A percentile compares a stretch with the other conserved stretches of the same genome.
Evolutionary conservation across 1,284 basidiomycete species (phyloP).

Genomic region (Albatrellus sp.): DNA sequence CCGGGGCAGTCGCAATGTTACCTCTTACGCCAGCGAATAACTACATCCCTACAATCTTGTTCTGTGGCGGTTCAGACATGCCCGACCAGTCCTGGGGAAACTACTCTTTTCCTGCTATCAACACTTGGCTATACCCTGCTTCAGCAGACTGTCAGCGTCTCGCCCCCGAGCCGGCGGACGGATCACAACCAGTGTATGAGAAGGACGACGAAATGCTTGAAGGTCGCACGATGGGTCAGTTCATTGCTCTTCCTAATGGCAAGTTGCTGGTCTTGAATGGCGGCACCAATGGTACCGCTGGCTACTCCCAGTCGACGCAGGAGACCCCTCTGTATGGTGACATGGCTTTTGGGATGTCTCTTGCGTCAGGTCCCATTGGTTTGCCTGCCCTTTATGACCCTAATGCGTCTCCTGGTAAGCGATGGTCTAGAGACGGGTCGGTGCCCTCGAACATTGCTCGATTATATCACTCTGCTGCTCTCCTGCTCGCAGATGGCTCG

Average conservation of each 20-base stretch:
- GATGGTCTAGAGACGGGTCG: slow-evolving; percentile 65
- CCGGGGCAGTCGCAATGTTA: slow-evolving; percentile 82
- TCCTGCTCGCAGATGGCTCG: slow-evolving; percentile 79
- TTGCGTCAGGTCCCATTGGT: slow-evolving; percentile 56
- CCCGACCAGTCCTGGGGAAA: slow-evolving; percentile 61
- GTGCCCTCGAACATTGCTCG: slow-evolving; percentile 52
- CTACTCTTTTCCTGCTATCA: slow-evolving; percentile 53
- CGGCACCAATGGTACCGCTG: slow-evolving; percentile 64
- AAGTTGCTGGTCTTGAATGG: slow-evolving; percentile 72
- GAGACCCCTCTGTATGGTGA: slow-evolving; percentile 26
- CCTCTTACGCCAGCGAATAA: slow-evolving; percentile 85
- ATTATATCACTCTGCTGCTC: slow-evolving; percentile 80
- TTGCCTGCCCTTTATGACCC: slow-evolving; percentile 74
- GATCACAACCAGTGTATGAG: slow-evolving; percentile 36
- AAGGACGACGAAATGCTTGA: slow-evolving; percentile 69
- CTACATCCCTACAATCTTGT: slow-evolving; percentile 75
- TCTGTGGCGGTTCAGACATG: slow-evolving; percentile 82
- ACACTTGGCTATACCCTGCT: slow-evolving; percentile 55
- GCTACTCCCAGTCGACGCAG: slow-evolving; percentile 44
- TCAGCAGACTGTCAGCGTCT: slow-evolving; percentile 61
- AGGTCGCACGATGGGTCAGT: slow-evolving; percentile 80
- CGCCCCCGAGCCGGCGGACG: slow-evolving; percentile 67
- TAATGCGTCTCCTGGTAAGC: slow-evolving; percentile 42
- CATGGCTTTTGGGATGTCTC: slow-evolving; percentile 55
- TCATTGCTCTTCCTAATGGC: slow-evolving; percentile 69